Evolutionary conservation across 106 monocot genomes (phyloP).

Genomic region (Posidonia australis): DNA sequence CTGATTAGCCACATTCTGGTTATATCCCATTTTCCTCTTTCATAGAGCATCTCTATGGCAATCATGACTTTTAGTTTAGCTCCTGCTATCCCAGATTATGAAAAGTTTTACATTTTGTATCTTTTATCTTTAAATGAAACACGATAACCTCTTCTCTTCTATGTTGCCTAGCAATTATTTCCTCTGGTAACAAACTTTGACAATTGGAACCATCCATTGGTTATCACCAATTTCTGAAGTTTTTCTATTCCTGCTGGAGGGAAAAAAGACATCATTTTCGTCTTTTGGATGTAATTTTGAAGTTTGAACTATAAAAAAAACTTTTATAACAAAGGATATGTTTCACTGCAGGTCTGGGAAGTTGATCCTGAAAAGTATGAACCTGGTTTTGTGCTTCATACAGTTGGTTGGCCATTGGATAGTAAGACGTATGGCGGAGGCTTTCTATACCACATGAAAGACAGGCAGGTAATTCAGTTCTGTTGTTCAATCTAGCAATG

Average conservation of each 20-base stretch:
- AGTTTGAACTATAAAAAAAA: no score
- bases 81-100: no score
- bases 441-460: slow-evolving; percentile 92
- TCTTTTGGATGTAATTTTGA: no score
- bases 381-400: slow-evolving; percentile 85
- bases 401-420: slow-evolving; percentile 95
- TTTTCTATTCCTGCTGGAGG: no score
- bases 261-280: no score
- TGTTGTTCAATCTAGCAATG: no score
- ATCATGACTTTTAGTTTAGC: no score
- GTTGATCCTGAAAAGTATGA: slow-evolving; percentile 65
- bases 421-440: slow-evolving; percentile 84
- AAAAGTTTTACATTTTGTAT: no score
- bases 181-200: background rate
- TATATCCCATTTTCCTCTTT: no score
- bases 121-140: no score
- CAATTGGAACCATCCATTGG: background rate
- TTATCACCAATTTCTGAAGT: background rate
- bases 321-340: background rate
- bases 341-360: slow-evolving; percentile 78
- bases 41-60: no score
- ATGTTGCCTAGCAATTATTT: background rate
- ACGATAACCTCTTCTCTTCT: background rate
- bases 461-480: slow-evolving; percentile 52
- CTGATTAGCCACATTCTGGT: no score